phyloP scores from a whole-genome alignment of 208 protist species.

The Leishmania arabica region DNA sequence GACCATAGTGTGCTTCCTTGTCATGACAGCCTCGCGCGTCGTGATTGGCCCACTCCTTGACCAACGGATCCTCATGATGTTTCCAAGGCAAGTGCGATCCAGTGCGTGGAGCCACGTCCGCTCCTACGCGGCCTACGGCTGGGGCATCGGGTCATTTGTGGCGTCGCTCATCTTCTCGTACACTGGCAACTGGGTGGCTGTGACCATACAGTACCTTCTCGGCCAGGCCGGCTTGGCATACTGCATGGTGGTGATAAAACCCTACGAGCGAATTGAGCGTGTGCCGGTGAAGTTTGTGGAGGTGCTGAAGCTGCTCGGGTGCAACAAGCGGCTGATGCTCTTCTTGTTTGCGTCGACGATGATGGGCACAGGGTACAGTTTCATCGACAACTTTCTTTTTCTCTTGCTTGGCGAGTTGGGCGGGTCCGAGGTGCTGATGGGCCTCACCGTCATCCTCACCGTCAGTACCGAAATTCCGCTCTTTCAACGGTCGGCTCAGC shows the following conservation, averaged over 20 bases:
- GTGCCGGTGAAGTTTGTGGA: constrained; percentile 40
- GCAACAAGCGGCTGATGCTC: constrained; percentile 37
- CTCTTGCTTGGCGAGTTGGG: constrained; percentile 52
- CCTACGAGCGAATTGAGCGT: constrained; percentile 35
- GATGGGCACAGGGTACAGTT: constrained; percentile 62
- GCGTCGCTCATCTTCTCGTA: constrained; percentile 23
- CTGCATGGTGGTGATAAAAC: constrained; percentile 38
- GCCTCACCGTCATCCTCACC: constrained; percentile 57
- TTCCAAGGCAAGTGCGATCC: constrained; percentile 31
- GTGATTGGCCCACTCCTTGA: constrained; percentile 50
- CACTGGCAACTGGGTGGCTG: constrained; percentile 29
- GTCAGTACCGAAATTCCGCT: constrained; percentile 80
- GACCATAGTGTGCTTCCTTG: constrained; percentile 26
- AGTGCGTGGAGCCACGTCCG: constrained; percentile 48
- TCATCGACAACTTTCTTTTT: constrained; percentile 69
- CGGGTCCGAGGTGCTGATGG: constrained; percentile 50
- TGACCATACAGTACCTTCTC: constrained; percentile 39
- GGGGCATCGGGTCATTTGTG: constrained; percentile 44
- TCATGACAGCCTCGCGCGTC: constrained; percentile 28
- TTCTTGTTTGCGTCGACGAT: constrained; percentile 47
- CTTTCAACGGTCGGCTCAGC: constrained; percentile 41
- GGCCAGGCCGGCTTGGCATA: constrained; percentile 44
- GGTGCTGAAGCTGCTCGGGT: constrained; percentile 34
- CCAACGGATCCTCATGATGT: constrained; percentile 50
- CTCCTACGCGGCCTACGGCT: constrained; percentile 57